Percentiles rank a stretch among this genome's conserved stretches.
phyloP scores from a whole-genome alignment of 1,284 basidiomycete genomes.

The Hemileia vastatrix region DNA sequence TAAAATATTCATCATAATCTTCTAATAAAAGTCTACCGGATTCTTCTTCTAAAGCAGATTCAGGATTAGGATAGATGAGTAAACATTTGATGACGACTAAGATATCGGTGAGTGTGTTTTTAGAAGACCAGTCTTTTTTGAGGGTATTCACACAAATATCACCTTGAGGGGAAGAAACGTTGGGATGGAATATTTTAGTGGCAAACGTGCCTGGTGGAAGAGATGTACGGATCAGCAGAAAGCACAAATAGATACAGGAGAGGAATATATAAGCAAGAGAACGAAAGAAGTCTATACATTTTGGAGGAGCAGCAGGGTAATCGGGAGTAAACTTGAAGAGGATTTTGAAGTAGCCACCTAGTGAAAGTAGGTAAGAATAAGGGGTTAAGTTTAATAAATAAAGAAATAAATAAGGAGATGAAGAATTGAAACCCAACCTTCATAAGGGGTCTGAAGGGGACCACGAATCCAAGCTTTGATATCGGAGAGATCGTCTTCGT shows the following conservation, averaged over 20 bases:
- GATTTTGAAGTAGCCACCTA: conserved; percentile 78
- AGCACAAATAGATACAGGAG: conserved; percentile 3
- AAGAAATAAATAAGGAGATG: conserved; percentile 39
- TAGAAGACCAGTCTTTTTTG: conserved; percentile 90
- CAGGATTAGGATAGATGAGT: conserved; percentile 89
- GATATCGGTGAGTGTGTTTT: conserved; percentile 83
- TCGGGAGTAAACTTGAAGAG: conserved; percentile 73
- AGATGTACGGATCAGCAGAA: neutral
- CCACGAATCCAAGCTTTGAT: conserved; percentile 46
- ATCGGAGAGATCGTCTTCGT: conserved; percentile 65
- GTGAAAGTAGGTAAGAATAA: neutral
- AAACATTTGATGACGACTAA: conserved; percentile 79
- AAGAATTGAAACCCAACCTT: conserved; percentile 12
- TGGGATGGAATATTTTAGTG: conserved; percentile 94
- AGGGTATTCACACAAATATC: conserved; percentile 96
- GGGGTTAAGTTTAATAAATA: neutral
- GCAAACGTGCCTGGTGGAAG: conserved; percentile 61
- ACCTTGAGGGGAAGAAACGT: conserved; percentile 73
- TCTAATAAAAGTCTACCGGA: conserved; percentile 82
- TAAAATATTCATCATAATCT: conserved; percentile 73
- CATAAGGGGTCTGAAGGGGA: conserved; percentile 37
- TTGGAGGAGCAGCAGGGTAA: conserved; percentile 80
- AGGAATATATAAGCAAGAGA: conserved; percentile 1
- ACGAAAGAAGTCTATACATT: conserved; percentile 55
- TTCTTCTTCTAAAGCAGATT: conserved; percentile 88